Conservation (phyloP, 805 yeast species). For the Ogataea sp. region DNA sequence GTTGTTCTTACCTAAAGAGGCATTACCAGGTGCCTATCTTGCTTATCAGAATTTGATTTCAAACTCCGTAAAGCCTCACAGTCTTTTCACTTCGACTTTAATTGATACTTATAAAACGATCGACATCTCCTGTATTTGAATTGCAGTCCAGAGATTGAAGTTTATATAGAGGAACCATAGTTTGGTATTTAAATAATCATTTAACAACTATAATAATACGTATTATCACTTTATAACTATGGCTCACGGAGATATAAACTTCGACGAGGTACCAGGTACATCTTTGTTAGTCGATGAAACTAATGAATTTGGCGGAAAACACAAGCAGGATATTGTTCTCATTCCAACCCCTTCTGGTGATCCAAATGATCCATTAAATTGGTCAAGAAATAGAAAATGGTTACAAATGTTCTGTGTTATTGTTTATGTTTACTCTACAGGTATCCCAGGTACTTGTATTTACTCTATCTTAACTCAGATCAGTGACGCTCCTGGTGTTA, state of each 20-base stretch:
- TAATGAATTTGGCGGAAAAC: conserved; percentile 2
- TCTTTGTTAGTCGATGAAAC: conserved; percentile 38
- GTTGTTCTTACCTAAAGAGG: no score
- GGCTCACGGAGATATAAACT: conserved; percentile 13
- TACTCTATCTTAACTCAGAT: conserved; percentile 19
- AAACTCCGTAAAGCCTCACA: no score
- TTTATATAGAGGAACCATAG: no score
- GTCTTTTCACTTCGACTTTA: no score
- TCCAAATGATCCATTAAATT: conserved; percentile 65
- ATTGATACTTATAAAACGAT: no score
- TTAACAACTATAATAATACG: no score
- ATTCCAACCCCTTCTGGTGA: conserved; percentile 62
- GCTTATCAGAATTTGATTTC: no score
- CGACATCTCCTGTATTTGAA: no score
- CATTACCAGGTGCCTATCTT: no score
- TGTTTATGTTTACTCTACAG: conserved; percentile 26
- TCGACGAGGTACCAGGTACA: conserved; percentile 42
- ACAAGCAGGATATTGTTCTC: conserved; percentile 33
- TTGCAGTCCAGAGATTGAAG: no score
- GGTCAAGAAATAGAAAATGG: conserved; percentile 44
- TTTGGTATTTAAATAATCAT: no score
- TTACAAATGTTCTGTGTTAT: conserved; percentile 36
- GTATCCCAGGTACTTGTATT: conserved; percentile 19
- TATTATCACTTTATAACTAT: background rate
- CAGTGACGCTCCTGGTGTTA: conserved; percentile 7